Evolutionary conservation across 352 stramenopile genomes (phyloP).

Genomic region (Pythium aquatile): DNA sequence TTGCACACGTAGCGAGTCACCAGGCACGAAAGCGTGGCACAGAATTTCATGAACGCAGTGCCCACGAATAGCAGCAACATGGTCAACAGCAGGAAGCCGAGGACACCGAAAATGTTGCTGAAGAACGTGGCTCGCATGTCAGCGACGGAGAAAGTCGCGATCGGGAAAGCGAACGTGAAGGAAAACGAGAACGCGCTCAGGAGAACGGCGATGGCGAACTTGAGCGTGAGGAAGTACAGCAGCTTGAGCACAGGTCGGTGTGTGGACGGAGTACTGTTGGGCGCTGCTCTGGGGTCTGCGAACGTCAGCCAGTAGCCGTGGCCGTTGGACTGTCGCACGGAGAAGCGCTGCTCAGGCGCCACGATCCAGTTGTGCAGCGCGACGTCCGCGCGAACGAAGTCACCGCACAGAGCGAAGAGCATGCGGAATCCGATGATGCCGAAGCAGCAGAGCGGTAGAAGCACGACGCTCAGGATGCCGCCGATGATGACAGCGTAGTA

Average conservation of each 20-base stretch:
- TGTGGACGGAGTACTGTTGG: background rate
- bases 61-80: constrained; percentile 6
- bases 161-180: constrained; percentile 10
- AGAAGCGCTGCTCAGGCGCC: background rate
- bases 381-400: constrained; percentile 15
- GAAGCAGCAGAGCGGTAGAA: constrained; percentile 21
- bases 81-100: constrained; percentile 7
- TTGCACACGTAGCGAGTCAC: constrained; percentile 9
- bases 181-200: background rate
- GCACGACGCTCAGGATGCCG: background rate
- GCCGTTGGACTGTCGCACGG: background rate
- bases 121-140: constrained; percentile 13
- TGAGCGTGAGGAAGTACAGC: constrained; percentile 13
- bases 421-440: constrained; percentile 18
- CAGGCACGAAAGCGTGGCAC: constrained; percentile 5
- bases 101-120: background rate
- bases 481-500: constrained; percentile 9
- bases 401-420: constrained; percentile 2
- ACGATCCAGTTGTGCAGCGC: constrained; percentile 21
- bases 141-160: constrained; percentile 1
- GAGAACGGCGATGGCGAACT: constrained; percentile 1
- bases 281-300: background rate
- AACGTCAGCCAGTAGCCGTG: background rate
- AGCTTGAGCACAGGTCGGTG: background rate
- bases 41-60: constrained; percentile 18